These are phyloP conservation scores for Ceratocystis variospora DNA, from an alignment of 2,329 filamentous ascomycete genomes.

Conservation along the genomic window DNA sequence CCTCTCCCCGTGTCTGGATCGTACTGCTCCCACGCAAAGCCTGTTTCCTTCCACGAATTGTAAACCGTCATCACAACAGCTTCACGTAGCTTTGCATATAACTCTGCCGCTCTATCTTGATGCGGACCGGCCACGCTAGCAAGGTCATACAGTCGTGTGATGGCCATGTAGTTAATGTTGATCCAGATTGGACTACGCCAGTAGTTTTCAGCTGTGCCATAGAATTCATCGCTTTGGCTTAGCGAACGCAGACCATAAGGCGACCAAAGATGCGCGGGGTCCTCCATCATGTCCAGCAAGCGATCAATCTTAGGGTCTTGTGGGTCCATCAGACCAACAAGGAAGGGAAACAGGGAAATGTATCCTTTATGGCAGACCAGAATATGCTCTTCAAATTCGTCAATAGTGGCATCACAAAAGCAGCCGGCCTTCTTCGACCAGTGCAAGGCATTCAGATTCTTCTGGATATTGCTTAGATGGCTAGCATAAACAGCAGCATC, in stretches of 20 bases:
- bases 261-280: slow-evolving; percentile 82
- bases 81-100: slow-evolving; percentile 64
- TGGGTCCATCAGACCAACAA: slow-evolving; percentile 63
- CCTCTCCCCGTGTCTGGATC: slow-evolving; percentile 82
- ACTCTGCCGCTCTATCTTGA: slow-evolving; percentile 49
- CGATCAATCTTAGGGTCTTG: slow-evolving; percentile 62
- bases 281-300: slow-evolving; percentile 61
- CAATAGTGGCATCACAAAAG: slow-evolving; percentile 90
- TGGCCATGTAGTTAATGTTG: slow-evolving; percentile 82
- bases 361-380: slow-evolving; percentile 96
- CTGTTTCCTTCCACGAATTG: slow-evolving; percentile 74
- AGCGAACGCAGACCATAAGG: slow-evolving; percentile 77
- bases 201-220: slow-evolving; percentile 90
- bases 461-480: slow-evolving; percentile 61
- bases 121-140: slow-evolving; percentile 49
- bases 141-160: slow-evolving; percentile 16
- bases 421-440: slow-evolving; percentile 70
- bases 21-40: slow-evolving; percentile 98
- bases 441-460: slow-evolving; percentile 84
- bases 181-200: slow-evolving; percentile 94
- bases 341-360: slow-evolving; percentile 81
- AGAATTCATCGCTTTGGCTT: slow-evolving; percentile 68
- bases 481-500: slow-evolving; percentile 60
- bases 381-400: slow-evolving; percentile 80
- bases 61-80: slow-evolving; percentile 86